Conservation (phyloP, 2,329 filamentous ascomycete genomes). For the Aspergillus caelatus region DNA sequence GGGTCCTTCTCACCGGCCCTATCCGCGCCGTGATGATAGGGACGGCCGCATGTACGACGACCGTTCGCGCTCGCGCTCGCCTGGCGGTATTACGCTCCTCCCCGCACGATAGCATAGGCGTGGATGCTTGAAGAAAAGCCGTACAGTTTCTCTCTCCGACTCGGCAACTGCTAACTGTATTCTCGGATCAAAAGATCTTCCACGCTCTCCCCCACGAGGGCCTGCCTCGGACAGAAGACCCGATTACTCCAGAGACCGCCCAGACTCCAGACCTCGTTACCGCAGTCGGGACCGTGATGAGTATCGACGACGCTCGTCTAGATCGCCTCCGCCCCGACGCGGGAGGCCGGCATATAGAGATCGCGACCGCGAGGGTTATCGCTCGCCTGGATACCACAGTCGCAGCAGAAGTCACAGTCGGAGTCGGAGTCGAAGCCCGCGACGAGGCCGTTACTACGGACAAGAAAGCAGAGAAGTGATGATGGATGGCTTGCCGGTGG, state of each 20-base stretch:
- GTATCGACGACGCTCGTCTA: conserved; percentile 34
- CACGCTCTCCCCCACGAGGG: conserved; percentile 39
- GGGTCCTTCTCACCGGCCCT: conserved; percentile 26
- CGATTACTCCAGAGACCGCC: conserved; percentile 36
- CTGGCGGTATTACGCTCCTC: conserved; percentile 49
- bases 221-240: conserved; percentile 40
- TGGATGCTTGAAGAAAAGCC: conserved; percentile 11
- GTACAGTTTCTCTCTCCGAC: conserved; percentile 16
- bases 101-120: conserved; percentile 46
- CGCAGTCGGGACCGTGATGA: conserved; percentile 40
- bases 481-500: conserved; percentile 52
- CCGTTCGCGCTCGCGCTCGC: conserved; percentile 42
- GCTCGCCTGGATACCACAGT: conserved; percentile 42
- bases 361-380: conserved; percentile 51
- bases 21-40: conserved; percentile 37
- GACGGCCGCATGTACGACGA: conserved; percentile 53
- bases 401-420: conserved; percentile 39
- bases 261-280: conserved; percentile 32
- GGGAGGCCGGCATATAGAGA: conserved; percentile 44
- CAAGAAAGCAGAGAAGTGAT: conserved; percentile 54
- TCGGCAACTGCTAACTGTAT: conserved; percentile 43
- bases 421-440: conserved; percentile 40
- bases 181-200: conserved; percentile 37
- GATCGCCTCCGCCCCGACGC: conserved; percentile 40
- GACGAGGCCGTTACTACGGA: conserved; percentile 42